Evolutionary conservation across 2,329 filamentous ascomycete genomes (phyloP).

Genomic region (Neopestalotiopsis sp.): DNA sequence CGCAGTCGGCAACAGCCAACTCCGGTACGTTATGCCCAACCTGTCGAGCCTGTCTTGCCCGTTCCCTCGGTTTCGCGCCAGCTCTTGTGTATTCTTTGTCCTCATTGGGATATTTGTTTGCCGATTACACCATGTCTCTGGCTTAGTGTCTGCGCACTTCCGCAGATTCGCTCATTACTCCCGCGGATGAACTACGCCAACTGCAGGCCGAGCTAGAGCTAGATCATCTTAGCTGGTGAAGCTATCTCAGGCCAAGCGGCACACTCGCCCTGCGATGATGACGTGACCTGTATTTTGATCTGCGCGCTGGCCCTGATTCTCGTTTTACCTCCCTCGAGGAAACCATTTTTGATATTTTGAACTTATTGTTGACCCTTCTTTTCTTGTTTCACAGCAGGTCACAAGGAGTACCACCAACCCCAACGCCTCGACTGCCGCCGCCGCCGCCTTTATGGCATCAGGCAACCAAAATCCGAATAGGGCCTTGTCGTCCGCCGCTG

Average conservation of each 20-base stretch:
- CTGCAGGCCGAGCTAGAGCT: constrained; percentile 10
- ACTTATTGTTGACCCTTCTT: constrained; percentile 23
- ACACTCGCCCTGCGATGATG: constrained; percentile 17
- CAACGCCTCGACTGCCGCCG: constrained; percentile 81
- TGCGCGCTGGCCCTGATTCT: background rate
- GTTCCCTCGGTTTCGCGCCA: background rate
- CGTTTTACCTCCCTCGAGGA: background rate
- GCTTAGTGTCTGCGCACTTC: constrained; percentile 10
- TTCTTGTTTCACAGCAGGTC: constrained; percentile 56
- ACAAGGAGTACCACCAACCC: constrained; percentile 70
- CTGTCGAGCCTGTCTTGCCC: no score
- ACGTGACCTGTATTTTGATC: constrained; percentile 22
- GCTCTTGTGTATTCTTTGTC: background rate
- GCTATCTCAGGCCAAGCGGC: constrained; percentile 23
- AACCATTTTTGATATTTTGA: constrained; percentile 25
- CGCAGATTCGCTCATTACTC: constrained; percentile 5
- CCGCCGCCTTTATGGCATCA: constrained; percentile 78
- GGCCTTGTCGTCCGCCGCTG: constrained; percentile 82
- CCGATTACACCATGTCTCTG: background rate
- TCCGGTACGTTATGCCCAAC: constrained; percentile 13
- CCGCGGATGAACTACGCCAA: background rate
- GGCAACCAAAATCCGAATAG: constrained; percentile 62
- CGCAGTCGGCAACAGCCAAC: constrained; percentile 53
- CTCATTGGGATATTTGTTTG: background rate
- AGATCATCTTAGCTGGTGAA: constrained; percentile 14